Evolutionary conservation across 106 monocot species (phyloP).

Genomic region (Platanthera zijinensis): DNA sequence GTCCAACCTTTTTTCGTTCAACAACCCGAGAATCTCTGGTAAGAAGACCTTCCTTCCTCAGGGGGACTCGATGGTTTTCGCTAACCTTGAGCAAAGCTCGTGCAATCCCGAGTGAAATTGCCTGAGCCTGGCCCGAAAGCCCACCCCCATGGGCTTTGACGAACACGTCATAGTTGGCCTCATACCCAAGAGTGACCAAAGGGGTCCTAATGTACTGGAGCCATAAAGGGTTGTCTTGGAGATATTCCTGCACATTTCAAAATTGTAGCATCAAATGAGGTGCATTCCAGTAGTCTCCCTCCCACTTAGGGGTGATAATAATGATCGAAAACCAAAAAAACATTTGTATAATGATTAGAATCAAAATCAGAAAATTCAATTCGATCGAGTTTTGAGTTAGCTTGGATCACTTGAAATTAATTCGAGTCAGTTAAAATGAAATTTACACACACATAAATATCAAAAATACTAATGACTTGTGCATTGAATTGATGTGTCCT

Average conservation of each 20-base stretch:
- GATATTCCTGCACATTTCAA: constrained; percentile 57
- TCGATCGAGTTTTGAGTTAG: no score
- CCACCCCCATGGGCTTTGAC: constrained; percentile 93
- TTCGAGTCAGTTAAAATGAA: no score
- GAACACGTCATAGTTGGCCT: constrained; percentile 80
- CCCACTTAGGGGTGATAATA: neutral
- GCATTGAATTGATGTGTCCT: no score
- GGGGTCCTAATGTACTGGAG: constrained; percentile 73
- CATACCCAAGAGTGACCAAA: constrained; percentile 69
- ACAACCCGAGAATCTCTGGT: constrained; percentile 86
- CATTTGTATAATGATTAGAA: no score
- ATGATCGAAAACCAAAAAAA: no score
- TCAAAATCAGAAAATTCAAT: no score
- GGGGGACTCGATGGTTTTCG: constrained; percentile 56
- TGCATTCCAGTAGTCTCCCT: neutral
- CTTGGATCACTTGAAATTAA: no score
- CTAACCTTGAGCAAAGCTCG: constrained; percentile 87
- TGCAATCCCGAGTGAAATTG: constrained; percentile 83
- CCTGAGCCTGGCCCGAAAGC: constrained; percentile 91
- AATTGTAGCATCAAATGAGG: neutral
- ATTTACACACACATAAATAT: no score
- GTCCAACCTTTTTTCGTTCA: constrained; percentile 94
- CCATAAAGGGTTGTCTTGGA: constrained; percentile 86
- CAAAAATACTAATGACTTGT: no score
- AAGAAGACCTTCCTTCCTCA: constrained; percentile 78